These are phyloP conservation scores for Nicotiana tabacum DNA, from an alignment of 257 asterid species.

Conservation along the genomic window DNA sequence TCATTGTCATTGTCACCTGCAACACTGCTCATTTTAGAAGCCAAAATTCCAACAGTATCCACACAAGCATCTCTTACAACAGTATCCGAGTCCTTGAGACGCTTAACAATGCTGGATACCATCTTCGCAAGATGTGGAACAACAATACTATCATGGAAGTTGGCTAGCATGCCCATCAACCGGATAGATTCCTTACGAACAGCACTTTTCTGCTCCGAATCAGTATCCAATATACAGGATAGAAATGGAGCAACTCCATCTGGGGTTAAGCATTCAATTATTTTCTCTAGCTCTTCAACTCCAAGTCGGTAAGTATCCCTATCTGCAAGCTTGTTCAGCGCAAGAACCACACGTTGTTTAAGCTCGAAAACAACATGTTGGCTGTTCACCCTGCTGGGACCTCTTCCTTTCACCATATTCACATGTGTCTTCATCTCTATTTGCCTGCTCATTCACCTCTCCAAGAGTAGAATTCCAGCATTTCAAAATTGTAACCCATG, in stretches of 20 bases:
- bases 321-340: conserved; percentile 86
- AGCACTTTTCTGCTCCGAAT: conserved; percentile 68
- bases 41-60: conserved; percentile 73
- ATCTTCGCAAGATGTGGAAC: conserved; percentile 75
- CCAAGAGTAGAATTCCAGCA: background rate
- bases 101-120: conserved; percentile 74
- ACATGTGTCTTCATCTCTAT: conserved; percentile 46
- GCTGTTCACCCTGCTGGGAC: conserved; percentile 42
- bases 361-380: conserved; percentile 76
- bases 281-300: conserved; percentile 77
- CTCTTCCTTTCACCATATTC: conserved; percentile 58
- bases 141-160: conserved; percentile 49
- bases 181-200: conserved; percentile 93
- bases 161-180: conserved; percentile 64
- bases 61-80: conserved; percentile 78
- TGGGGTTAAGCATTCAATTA: conserved; percentile 55
- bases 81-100: conserved; percentile 87
- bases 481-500: conserved; percentile 11
- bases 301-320: conserved; percentile 87
- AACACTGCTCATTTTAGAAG: conserved; percentile 54
- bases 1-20: conserved; percentile 47
- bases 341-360: conserved; percentile 69
- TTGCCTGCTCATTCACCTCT: conserved; percentile 7
- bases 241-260: conserved; percentile 69
- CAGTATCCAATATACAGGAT: conserved; percentile 81